Base-by-base conservation (phyloP, 2,329 filamentous ascomycete species). In the Fusarium piperis region DNA sequence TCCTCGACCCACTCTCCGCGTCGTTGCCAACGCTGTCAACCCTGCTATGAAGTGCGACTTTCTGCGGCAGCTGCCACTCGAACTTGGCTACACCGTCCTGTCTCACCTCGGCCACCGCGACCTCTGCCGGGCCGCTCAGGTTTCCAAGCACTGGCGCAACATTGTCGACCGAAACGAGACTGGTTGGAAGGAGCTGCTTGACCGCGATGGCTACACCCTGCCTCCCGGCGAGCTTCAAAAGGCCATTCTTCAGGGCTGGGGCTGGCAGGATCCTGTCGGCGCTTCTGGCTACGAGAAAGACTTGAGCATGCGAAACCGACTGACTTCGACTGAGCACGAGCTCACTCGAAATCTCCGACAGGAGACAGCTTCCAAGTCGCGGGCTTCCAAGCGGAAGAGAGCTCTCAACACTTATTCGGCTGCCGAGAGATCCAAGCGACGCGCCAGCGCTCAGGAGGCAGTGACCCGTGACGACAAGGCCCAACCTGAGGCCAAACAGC, bases 11-110 rank as follows among this genome's bases (percentile, higher is more conserved):
- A 97, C 95, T 0, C 86, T 99, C 6, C 94, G 96, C 77, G 91
- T 97, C 61, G 92, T 99, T 62, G 94, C 95, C 36, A 91, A 94
- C 73, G 91, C 94, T 15, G 95, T 99, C 72, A 98, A 97, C 77
- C 96, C 96, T 9, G 94, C 95, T 0, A 83, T 99, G 63, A 98
- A 97, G 81, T 97, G 94, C 78, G 96, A 99, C 79, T 98, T 98
- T 70, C 84, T 99, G 56, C 89, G 90, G 68, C 89, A 94, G 65
- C 86, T 99, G 2, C 96, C 96, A 2, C 85, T 93, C 1, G 96
- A 99, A 80, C 87, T 99, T 20, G 93, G 93, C 62, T 89, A 97
- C 20, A 93, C 97, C 75, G 91, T 98, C 56, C 88, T 98, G 13
- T 92, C 93, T 30, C 97, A 95, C 78, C 89, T 99, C 18, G 93